Base-by-base conservation (phyloP, 202 grass and related monocot genomes). In the Bolboschoenoplectus hybrid region DNA sequence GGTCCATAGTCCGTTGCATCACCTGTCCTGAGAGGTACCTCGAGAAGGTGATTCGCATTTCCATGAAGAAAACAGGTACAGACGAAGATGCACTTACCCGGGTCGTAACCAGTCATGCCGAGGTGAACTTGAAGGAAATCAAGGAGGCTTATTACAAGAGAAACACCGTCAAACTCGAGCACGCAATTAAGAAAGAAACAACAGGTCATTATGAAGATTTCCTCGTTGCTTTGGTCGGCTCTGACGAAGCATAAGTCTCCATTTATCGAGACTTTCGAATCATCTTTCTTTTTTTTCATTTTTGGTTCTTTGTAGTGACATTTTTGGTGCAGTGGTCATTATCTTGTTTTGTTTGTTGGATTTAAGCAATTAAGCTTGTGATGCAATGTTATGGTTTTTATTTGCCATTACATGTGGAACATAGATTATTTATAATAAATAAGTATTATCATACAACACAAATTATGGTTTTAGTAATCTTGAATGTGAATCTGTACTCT, bases 121-220 rank as follows among this genome's bases (percentile, higher is more conserved):
- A 97, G 87, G 88, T 97, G 74, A 90, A 97, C 60, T 88, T 97
- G 88, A 89, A 89, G 57, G 74, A 80, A 52, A 88, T 97, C 32
- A 93, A 89, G 63, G 90, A 94, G 80, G 78, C 69, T 2, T 97
- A 97, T 61, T 84, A 94, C 52, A 97, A 97, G 87, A 89, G 91
- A 26, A 97, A 94, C 88, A 94, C 68, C 5, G 81, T 88, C 2
- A 83, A 90, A 0, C 88, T 97, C 49, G 87, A 89, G 66, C 85
- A 61, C 0, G 88, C 91, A 0, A 43, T 97, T 50, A 87, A 89
- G 0, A 89, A 85, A 14, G 94, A 97, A 61, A 91, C 94, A 19
- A 89, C 83, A 2, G 82, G 91, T 0, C 89, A 97, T 82, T 97
- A 97, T 5, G 90, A 97, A 84, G 77, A 69, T 36, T 91, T 97